Percentiles rank a stretch among this genome's conserved stretches.
Evolutionary conservation across 495 filamentous ascomycete genomes (phyloP).

Genomic region (Penicillium taxi): DNA sequence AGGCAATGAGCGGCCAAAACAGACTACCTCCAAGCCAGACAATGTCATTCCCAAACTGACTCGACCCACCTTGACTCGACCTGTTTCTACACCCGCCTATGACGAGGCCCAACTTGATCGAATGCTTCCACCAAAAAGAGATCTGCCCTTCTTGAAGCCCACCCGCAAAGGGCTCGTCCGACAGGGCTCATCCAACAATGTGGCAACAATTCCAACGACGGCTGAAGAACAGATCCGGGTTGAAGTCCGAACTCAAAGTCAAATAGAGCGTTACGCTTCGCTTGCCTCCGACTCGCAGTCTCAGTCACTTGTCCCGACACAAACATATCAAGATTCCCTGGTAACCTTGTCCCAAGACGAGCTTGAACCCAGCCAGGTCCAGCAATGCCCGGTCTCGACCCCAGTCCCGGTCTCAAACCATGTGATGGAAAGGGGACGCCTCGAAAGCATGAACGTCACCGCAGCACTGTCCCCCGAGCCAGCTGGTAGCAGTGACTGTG

Average conservation of each 20-base stretch:
- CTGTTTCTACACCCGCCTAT: slow-evolving; percentile 12
- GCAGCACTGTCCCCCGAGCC: no score
- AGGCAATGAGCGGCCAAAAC: background rate
- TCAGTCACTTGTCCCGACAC: slow-evolving; percentile 5
- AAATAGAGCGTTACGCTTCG: slow-evolving; percentile 2
- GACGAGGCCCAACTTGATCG: slow-evolving; percentile 27
- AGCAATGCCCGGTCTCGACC: no score
- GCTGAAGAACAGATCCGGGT: background rate
- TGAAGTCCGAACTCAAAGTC: no score
- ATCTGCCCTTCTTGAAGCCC: slow-evolving; percentile 34
- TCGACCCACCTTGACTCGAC: slow-evolving; percentile 13
- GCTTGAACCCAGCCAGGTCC: no score
- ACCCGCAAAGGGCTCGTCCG: slow-evolving; percentile 19
- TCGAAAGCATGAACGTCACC: no score
- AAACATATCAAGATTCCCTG: slow-evolving; percentile 5
- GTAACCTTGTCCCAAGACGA: no score
- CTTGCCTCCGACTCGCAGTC: slow-evolving; percentile 6
- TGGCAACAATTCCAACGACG: background rate
- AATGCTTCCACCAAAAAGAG: slow-evolving; percentile 39
- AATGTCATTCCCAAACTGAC: background rate
- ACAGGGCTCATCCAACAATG: background rate
- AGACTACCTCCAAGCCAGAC: background rate
- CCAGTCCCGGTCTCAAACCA: no score
- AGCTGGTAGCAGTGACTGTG: no score
- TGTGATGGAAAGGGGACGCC: no score